Conservation (phyloP, 1,284 basidiomycete species). For the Sporisorium iseilematis-ciliati region DNA sequence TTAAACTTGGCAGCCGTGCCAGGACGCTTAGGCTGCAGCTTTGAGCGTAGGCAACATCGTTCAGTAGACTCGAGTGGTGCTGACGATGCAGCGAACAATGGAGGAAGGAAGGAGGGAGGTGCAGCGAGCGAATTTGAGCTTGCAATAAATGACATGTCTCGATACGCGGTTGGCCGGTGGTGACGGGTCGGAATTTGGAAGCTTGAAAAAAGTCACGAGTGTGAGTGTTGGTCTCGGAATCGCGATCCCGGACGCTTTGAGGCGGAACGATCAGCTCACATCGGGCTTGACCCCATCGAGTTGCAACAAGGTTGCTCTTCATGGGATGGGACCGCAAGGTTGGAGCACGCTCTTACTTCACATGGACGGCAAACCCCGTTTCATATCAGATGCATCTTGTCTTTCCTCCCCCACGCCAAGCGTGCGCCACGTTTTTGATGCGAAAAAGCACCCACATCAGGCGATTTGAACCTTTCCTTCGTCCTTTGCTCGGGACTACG, state of each 20-base stretch:
- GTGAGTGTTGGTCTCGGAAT: slow-evolving; percentile 3
- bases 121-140: neutral
- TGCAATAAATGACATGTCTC: slow-evolving; percentile 51
- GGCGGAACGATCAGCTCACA: neutral
- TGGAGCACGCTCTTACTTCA: no score
- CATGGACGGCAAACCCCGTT: no score
- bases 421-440: no score
- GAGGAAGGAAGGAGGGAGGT: neutral
- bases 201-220: neutral
- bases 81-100: neutral
- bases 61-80: neutral
- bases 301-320: no score
- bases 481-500: no score
- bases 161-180: slow-evolving; percentile 1
- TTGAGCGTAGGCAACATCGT: neutral
- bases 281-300: neutral
- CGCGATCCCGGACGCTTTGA: neutral
- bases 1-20: slow-evolving; percentile 9
- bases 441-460: no score
- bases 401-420: no score
- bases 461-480: no score
- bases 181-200: neutral
- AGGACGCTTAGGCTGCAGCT: neutral
- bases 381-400: no score
- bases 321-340: no score